phyloP scores from a whole-genome alignment of 1,284 basidiomycete genomes.

The Microbotryum violaceum region DNA sequence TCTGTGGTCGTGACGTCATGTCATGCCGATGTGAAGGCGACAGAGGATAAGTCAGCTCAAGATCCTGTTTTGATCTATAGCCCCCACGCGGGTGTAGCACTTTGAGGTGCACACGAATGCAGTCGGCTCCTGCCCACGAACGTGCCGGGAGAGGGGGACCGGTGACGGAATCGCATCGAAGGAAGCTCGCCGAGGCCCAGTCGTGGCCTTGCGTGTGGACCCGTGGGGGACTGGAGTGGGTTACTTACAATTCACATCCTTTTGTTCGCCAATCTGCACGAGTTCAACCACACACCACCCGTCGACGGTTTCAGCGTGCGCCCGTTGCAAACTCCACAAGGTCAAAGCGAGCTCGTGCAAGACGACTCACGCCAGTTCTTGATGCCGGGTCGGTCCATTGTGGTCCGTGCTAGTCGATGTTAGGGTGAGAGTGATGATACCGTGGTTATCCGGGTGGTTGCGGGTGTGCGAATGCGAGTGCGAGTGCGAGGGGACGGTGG shows the following conservation, averaged over 20 bases:
- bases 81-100: too few relatives aligned
- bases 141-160: not conserved
- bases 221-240: too few relatives aligned
- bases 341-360: not conserved
- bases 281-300: not conserved
- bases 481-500: too few relatives aligned
- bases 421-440: not conserved
- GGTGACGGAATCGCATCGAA: conserved; percentile 10
- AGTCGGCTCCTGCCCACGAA: too few relatives aligned
- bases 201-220: too few relatives aligned
- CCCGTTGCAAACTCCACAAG: not conserved
- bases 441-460: too few relatives aligned
- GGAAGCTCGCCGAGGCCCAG: not conserved
- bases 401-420: not conserved
- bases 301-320: not conserved
- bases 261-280: conserved; percentile 29
- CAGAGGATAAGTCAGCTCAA: too few relatives aligned
- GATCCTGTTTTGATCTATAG: too few relatives aligned
- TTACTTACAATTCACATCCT: conserved; percentile 1
- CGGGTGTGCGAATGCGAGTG: too few relatives aligned
- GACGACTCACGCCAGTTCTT: conserved; percentile 25
- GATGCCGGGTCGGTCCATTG: conserved; percentile 7
- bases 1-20: not conserved
- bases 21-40: too few relatives aligned
- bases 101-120: too few relatives aligned